Evolutionary conservation across 495 filamentous ascomycete genomes (phyloP), one percentile per base, ranked within the genome.

Genomic region (Parachaetomium inaequale): DNA sequence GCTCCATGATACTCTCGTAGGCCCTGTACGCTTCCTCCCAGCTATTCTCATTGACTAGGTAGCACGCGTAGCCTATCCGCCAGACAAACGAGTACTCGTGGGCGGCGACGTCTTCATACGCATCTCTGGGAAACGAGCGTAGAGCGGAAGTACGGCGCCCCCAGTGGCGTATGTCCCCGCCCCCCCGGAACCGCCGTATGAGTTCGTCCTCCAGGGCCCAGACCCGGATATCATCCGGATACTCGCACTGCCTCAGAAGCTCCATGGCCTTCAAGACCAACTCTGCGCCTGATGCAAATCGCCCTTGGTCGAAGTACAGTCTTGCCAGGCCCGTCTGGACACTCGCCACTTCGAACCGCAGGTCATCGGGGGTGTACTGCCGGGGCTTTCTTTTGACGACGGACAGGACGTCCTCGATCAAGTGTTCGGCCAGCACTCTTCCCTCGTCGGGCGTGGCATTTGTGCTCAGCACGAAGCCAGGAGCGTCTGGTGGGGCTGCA

Each of bases 271-370:
- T 15, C n/a, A 21, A 49, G 31, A 15, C 8, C n/a, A n/a, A 38
- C 26, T 32, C 21, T 15, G 28, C 38, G 26, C 17, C 59, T 4
- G 14, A 10, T 3, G 15, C 17, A 15, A 17, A 28, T n/a, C 40
- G 55, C 8, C 59, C 59, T 21, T 36, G 40, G 19, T 61, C 59
- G 10, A 61, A 34, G 23, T 40, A n/a, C n/a, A 60, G 11, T 14
- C 15, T 28, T 8, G 47, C 45, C 0, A 59, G 17, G 12, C 26
- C 31, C 5, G 29, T 28, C n/a, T 19, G 10, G 15, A 50, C 29
- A 14, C 7, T 1, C n/a, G n/a, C 28, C 36, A 25, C 0, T 17
- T 47, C 46, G 1, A 2, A 3, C 7, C 50, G n/a, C 42, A 21
- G 36, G 8, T 59, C 29, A 4, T 12, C 8, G 25, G 15, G 2